Base-by-base conservation (phyloP, 805 yeast genomes). In the Zygotorulaspora danielsina region DNA sequence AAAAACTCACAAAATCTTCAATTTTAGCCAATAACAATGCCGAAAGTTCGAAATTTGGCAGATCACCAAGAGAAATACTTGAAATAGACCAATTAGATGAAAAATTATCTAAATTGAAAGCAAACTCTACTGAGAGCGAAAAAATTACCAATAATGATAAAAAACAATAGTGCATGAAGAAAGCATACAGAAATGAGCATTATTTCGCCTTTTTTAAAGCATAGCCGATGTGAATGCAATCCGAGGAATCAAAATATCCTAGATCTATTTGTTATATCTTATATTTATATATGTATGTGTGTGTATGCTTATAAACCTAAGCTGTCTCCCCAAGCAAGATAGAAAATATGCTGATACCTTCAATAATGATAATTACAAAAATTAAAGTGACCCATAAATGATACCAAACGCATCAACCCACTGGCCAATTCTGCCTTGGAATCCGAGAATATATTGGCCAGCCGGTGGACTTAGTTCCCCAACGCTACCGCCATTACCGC, bases 381-480 rank as follows among this genome's bases (percentile, higher is more conserved):
- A 21, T 24, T 18, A 34, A 6, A 18, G 15, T 24, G 45, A 16
- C 26, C 65, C 74, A 50, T 81, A 86, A 3, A 82, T 58, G 18
- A 84, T 66, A 19, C 95, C 94, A 29, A 87, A 53, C 1, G 87
- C 84, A 51, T 80, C 79, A 29, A 81, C 61, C 96, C 96, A 88
- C 21, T 59, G 52, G 0, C 81, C 81, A 12, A 73, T 60, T 50
- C 75, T 75, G 2, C 96, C 96, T 44, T 72, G 76, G 39, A 90
- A 51, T 0, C 96, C 97, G 6, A 79, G 69, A 10, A 90, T 62
- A 5, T 64, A 51, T 44, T 65, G 72, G 0, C 83, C 85, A 3
- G 63, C 57, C 0, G 97, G 97, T 0, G 84, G 70, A n/a, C 65
- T 64, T 29, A 88, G 62, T 13, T 71, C 70, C 22, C 77, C 73